These are phyloP conservation scores for Tuber microsphaerosporum DNA, from an alignment of 495 filamentous ascomycete genomes.

Conservation along the genomic window DNA sequence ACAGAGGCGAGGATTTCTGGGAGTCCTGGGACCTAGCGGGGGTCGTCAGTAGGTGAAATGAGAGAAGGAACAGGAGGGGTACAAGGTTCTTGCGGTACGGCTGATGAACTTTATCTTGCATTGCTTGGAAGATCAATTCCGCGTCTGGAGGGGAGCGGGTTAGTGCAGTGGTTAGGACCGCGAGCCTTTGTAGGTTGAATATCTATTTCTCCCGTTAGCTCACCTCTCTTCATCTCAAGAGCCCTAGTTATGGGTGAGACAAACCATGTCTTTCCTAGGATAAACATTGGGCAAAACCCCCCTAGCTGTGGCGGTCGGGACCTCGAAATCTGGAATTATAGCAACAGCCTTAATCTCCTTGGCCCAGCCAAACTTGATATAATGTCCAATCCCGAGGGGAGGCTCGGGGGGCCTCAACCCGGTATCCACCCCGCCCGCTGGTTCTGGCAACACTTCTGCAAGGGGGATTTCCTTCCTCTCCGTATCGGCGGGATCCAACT, in stretches of 20 bases:
- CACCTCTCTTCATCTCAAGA: background rate
- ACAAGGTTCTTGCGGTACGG: conserved; percentile 74
- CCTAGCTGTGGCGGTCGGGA: conserved; percentile 79
- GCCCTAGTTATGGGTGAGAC: conserved; percentile 34
- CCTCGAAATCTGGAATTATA: conserved; percentile 90
- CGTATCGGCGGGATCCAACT: conserved; percentile 75
- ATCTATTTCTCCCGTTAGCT: conserved; percentile 48
- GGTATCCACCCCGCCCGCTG: conserved; percentile 80
- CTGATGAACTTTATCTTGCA: conserved; percentile 97
- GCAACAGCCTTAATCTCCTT: conserved; percentile 89
- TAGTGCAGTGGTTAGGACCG: conserved; percentile 75
- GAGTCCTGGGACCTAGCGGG: conserved; percentile 66
- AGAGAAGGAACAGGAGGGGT: background rate
- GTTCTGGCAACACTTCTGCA: conserved; percentile 80
- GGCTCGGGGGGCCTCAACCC: conserved; percentile 75
- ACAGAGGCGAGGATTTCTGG: conserved; percentile 82
- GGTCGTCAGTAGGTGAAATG: background rate
- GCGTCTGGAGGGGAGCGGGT: conserved; percentile 84
- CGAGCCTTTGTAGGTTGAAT: conserved; percentile 89
- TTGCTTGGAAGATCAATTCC: conserved; percentile 85
- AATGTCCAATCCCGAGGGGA: conserved; percentile 84
- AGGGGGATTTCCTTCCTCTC: conserved; percentile 87
- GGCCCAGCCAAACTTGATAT: conserved; percentile 84
- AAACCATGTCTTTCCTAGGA: conserved; percentile 66
- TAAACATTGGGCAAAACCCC: conserved; percentile 72